phyloP scores from a whole-genome alignment of 805 yeast genomes.

The Candida yuanshanica region DNA sequence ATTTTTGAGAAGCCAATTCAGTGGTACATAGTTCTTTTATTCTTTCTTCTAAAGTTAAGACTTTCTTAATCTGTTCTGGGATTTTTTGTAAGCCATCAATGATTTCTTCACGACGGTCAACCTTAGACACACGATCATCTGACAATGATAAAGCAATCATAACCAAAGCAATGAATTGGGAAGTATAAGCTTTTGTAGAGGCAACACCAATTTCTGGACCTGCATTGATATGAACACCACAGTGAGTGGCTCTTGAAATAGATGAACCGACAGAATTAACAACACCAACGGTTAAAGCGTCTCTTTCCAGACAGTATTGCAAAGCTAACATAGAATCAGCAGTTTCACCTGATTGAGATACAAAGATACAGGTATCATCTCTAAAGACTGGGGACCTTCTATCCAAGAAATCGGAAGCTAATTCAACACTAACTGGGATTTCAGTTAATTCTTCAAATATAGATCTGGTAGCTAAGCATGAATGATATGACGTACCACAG shows the following conservation, averaged over 20 bases:
- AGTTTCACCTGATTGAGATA: slow-evolving; percentile 98
- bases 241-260: slow-evolving; percentile 93
- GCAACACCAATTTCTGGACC: slow-evolving; percentile 99
- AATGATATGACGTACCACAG: slow-evolving; percentile 98
- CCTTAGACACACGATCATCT: slow-evolving; percentile 78
- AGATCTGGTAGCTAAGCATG: slow-evolving; percentile 95
- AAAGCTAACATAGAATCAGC: slow-evolving; percentile 95
- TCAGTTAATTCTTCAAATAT: slow-evolving; percentile 95
- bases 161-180: slow-evolving; percentile 94
- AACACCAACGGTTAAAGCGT: slow-evolving; percentile 95
- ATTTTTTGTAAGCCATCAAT: slow-evolving; percentile 79
- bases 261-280: slow-evolving; percentile 97
- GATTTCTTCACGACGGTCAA: slow-evolving; percentile 74
- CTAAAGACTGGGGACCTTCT: slow-evolving; percentile 95
- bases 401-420: slow-evolving; percentile 93
- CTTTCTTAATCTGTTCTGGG: slow-evolving; percentile 79
- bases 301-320: slow-evolving; percentile 93
- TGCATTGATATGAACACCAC: slow-evolving; percentile 99
- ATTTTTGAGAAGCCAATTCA: slow-evolving; percentile 73
- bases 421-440: slow-evolving; percentile 86
- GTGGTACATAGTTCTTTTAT: slow-evolving; percentile 72
- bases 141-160: slow-evolving; percentile 96
- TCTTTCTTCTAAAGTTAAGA: slow-evolving; percentile 63
- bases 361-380: slow-evolving; percentile 96
- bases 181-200: slow-evolving; percentile 97